Conservation (phyloP, 1,284 basidiomycete species). For the Papiliotrema laurentii region DNA sequence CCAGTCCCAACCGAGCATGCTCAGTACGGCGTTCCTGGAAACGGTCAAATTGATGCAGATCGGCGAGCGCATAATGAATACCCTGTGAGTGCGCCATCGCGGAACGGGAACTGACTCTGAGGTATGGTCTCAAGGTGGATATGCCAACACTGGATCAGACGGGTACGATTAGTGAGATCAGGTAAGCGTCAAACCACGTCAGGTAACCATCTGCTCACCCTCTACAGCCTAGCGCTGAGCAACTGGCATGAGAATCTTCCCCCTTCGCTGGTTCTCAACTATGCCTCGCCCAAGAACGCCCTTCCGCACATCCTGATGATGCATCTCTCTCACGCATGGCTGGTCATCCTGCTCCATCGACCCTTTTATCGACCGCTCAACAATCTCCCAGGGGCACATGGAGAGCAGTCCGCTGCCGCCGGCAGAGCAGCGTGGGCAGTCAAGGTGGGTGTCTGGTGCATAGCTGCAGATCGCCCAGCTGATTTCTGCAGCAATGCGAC, state of each 20-base stretch:
- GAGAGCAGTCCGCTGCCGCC: slow-evolving; percentile 42
- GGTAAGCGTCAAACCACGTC: slow-evolving; percentile 9
- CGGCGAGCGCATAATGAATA: slow-evolving; percentile 57
- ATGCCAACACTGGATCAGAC: slow-evolving; percentile 14
- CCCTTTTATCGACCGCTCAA: slow-evolving; percentile 58
- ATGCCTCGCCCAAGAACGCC: slow-evolving; percentile 51
- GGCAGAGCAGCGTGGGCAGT: slow-evolving; percentile 45
- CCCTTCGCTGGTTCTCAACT: slow-evolving; percentile 51
- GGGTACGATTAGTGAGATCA: slow-evolving; percentile 24
- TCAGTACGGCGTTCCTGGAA: slow-evolving; percentile 53
- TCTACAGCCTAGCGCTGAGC: slow-evolving; percentile 57
- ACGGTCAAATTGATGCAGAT: slow-evolving; percentile 57
- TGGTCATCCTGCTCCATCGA: slow-evolving; percentile 61
- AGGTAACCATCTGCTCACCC: background rate
- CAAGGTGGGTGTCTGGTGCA: slow-evolving; percentile 6
- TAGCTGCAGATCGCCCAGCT: background rate
- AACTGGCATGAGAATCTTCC: slow-evolving; percentile 59
- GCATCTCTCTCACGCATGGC: slow-evolving; percentile 62
- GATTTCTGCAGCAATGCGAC: slow-evolving; percentile 58
- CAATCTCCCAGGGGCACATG: slow-evolving; percentile 49
- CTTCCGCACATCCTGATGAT: slow-evolving; percentile 62
- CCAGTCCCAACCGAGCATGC: slow-evolving; percentile 18
- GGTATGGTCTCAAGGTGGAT: slow-evolving; percentile 25
- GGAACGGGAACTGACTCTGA: background rate
- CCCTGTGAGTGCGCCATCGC: slow-evolving; percentile 53